Percentiles rank a stretch among this genome's conserved stretches.
Evolutionary conservation across 305 asterid genomes (phyloP).

Genomic region (Galium porrigens): DNA sequence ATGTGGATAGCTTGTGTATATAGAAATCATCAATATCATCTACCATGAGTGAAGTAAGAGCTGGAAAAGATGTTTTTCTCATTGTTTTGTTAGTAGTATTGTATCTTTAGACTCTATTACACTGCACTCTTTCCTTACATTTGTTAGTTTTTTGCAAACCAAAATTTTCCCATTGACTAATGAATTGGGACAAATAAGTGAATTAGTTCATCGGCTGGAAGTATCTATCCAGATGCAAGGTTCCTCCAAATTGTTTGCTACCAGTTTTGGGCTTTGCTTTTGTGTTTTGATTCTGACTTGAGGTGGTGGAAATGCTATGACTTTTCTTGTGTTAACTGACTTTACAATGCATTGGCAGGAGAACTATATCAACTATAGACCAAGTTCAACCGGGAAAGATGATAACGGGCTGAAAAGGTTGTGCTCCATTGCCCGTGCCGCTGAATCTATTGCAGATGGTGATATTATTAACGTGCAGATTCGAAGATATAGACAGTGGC

Average conservation of each 20-base stretch:
- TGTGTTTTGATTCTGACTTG: constrained; percentile 1
- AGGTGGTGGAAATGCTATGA: not conserved
- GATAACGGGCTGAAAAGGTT: constrained; percentile 70
- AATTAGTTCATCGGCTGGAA: not conserved
- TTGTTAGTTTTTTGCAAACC: not conserved
- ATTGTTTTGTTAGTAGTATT: not conserved
- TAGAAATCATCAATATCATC: not conserved
- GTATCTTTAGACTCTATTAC: not conserved
- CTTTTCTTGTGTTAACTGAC: constrained; percentile 8
- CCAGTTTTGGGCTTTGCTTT: not conserved
- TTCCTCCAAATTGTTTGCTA: not conserved
- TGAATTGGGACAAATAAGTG: not conserved
- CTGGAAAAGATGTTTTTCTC: not conserved
- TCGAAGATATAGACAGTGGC: constrained; percentile 89
- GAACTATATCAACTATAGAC: constrained; percentile 80
- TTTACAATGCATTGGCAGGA: constrained; percentile 42
- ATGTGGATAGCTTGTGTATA: not conserved
- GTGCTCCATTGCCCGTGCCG: constrained; percentile 64
- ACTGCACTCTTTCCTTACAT: not conserved
- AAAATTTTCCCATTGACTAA: not conserved
- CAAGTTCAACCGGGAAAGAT: constrained; percentile 63
- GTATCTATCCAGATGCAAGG: not conserved
- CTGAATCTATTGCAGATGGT: constrained; percentile 93
- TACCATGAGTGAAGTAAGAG: not conserved
- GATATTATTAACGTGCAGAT: constrained; percentile 88